Evolutionary conservation across 176 grass and related monocot genomes (phyloP).

Genomic region (Tillandsia fasciculata): DNA sequence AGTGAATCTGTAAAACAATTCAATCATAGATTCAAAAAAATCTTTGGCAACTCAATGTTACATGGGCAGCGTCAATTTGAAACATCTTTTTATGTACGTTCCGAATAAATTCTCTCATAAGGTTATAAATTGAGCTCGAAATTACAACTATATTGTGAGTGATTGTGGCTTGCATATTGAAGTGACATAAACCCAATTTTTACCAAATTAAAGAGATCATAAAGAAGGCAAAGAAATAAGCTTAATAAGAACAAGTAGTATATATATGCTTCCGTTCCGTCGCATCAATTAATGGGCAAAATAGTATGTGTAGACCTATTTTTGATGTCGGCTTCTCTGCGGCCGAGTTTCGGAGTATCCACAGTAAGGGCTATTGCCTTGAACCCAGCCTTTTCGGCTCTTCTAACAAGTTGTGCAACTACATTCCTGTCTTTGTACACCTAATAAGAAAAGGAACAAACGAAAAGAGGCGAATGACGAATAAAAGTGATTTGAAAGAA

Average conservation of each 20-base stretch:
- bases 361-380: conserved; percentile 96
- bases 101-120: neutral
- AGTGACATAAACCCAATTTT: neutral
- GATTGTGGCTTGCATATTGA: neutral
- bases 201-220: neutral
- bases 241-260: neutral
- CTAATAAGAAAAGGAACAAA: conserved; percentile 24
- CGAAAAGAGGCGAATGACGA: conserved; percentile 5
- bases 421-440: conserved; percentile 87
- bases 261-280: neutral
- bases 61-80: too few species aligned
- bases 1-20: conserved; percentile 47
- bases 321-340: conserved; percentile 94
- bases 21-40: neutral
- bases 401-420: conserved; percentile 84
- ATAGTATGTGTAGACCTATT: conserved; percentile 37
- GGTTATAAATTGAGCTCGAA: neutral
- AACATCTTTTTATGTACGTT: neutral
- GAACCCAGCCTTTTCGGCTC: conserved; percentile 97
- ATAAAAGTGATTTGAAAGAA: neutral
- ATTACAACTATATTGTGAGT: neutral
- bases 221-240: neutral
- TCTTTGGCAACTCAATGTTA: neutral
- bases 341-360: conserved; percentile 83
- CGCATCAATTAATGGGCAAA: neutral